Evolutionary conservation across 768 basidiomycete species (phyloP).

Genomic region (Lactarius hengduanensis): DNA sequence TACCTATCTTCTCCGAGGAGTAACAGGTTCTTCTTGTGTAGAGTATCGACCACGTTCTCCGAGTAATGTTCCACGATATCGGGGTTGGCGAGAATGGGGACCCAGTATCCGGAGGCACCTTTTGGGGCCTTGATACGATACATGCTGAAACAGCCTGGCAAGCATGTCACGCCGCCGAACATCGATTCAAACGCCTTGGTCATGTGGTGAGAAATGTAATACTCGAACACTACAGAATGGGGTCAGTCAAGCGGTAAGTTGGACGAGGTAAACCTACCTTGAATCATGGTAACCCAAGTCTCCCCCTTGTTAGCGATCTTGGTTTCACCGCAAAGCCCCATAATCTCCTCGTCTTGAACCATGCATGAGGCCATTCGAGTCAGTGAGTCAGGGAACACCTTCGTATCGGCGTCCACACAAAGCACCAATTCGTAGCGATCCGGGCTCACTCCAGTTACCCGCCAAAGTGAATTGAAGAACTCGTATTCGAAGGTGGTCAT

Average conservation of each 20-base stretch:
- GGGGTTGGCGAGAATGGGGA: slow-evolving; percentile 96
- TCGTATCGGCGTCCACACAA: slow-evolving; percentile 97
- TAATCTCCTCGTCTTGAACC: slow-evolving; percentile 96
- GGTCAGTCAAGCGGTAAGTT: not conserved
- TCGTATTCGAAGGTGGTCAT: slow-evolving; percentile 99
- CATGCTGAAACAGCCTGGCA: slow-evolving; percentile 99
- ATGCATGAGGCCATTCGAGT: slow-evolving; percentile 96
- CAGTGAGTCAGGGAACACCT: slow-evolving; percentile 97
- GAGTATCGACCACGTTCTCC: slow-evolving; percentile 97
- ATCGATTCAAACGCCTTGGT: slow-evolving; percentile 99
- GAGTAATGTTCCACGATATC: slow-evolving; percentile 99
- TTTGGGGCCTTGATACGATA: slow-evolving; percentile 99
- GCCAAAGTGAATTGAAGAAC: slow-evolving; percentile 98
- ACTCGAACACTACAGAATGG: slow-evolving; percentile 81
- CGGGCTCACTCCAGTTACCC: slow-evolving; percentile 91
- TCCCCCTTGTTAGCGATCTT: slow-evolving; percentile 99
- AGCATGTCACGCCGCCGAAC: slow-evolving; percentile 99
- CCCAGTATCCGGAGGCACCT: slow-evolving; percentile 94
- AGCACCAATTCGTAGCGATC: slow-evolving; percentile 94
- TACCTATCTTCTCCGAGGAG: slow-evolving; percentile 99
- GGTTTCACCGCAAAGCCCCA: slow-evolving; percentile 99
- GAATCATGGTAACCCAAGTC: slow-evolving; percentile 99
- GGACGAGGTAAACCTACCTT: slow-evolving; percentile 54
- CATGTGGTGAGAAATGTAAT: slow-evolving; percentile 99
- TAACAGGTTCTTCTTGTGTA: slow-evolving; percentile 98